Conservation (phyloP, 805 yeast genomes). For the Monosporozyma aerobia region DNA sequence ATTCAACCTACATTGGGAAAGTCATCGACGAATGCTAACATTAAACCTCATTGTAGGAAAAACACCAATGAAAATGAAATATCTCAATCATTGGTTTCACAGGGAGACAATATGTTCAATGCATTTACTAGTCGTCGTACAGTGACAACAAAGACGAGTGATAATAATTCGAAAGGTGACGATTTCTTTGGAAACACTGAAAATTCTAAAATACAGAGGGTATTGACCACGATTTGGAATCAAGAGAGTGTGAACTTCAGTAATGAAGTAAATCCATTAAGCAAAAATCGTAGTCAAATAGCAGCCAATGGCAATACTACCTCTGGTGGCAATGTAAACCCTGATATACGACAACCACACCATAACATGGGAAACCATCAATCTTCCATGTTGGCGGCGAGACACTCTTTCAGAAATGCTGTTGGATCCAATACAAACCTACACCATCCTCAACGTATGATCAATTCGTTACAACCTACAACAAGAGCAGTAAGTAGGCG, state of each 20-base stretch:
- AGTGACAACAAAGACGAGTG: not conserved
- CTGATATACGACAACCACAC: not conserved
- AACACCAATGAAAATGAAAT: not conserved
- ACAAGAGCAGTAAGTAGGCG: conserved; percentile 36
- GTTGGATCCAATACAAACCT: conserved; percentile 11
- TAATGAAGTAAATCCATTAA: conserved; percentile 18
- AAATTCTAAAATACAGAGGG: conserved; percentile 19
- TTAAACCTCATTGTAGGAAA: conserved; percentile 3
- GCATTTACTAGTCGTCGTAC: not conserved
- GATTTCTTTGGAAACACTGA: conserved; percentile 14
- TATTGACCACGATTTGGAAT: conserved; percentile 24
- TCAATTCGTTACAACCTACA: conserved; percentile 30
- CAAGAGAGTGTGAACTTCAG: conserved; percentile 22
- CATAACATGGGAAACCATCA: conserved; percentile 3
- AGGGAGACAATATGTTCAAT: not conserved
- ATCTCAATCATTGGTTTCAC: not conserved
- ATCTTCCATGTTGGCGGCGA: conserved; percentile 4
- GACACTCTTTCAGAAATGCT: conserved; percentile 10
- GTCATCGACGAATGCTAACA: not conserved
- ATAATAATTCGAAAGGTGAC: conserved; percentile 8
- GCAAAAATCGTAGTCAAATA: conserved; percentile 5
- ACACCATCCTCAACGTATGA: conserved; percentile 22
- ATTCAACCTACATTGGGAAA: not conserved
- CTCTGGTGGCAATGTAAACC: conserved; percentile 7
- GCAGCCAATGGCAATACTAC: not conserved